Base-by-base conservation (phyloP, 257 asterid genomes). In the Eustoma russellianum region DNA sequence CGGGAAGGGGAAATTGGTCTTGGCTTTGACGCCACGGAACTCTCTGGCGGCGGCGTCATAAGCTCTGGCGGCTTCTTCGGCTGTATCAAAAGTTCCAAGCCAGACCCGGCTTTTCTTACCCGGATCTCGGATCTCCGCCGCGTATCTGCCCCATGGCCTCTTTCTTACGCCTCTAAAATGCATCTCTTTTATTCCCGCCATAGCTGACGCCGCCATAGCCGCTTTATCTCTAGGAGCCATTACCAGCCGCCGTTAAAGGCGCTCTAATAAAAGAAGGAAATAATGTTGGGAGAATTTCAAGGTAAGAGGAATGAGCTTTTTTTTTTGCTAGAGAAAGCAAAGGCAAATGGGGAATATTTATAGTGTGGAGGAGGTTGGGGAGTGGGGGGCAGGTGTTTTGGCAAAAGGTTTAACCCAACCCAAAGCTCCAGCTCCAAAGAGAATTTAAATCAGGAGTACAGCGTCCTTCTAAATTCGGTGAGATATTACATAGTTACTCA, bases 1-100 rank as follows among this genome's bases (percentile, higher is more conserved):
- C 28, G 50, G 34, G 13, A 2, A 33, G 13, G 66, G 62, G 19
- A 69, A 69, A 16, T 69, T 69, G 5, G 70, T 69, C 58, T 69
- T 69, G 5, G 74, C 74, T 56, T 63, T 63, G 2, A 62, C 41
- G 16, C 74, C 70, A 10, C 52, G 74, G 30, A 63, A 63, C 43
- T 48, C 59, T 14, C 70, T 41, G 1, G 74, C 70, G 14, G 74
- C 74, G 3, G 53, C 33, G 41, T 69, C 74, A 44, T 69, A 69
- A 3, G 66, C 70, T 15, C 55, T 61, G 30, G 74, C 74, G 11
- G 74, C 74, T 19, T 63, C 74, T 65, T 69, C 74, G n/a, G 70
- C 66, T 6, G 59, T 69, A n/a, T 69, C 69, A 6, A 69, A 69
- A 0, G 74, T 69, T 3, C 74, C 74, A 5, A 69, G 66, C 74